Base-by-base conservation (phyloP, 2,329 filamentous ascomycete genomes). In the Aschersonia sp. region DNA sequence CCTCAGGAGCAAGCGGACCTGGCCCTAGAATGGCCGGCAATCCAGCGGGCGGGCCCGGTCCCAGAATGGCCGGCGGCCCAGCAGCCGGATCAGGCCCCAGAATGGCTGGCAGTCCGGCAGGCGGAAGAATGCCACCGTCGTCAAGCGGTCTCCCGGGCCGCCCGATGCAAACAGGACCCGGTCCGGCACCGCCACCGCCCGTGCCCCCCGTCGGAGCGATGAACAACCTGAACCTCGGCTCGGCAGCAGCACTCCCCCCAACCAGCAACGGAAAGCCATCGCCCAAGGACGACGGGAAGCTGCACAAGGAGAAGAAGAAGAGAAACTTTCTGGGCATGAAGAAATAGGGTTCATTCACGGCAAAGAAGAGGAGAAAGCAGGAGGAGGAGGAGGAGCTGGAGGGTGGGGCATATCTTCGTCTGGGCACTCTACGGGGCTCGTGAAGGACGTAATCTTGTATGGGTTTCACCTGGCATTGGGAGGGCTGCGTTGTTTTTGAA, bases 281-380 rank as follows among this genome's bases (percentile, higher is more conserved):
- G 48, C 53, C 54, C 11, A 55, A 56, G 14, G 60, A 61, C 4
- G 57, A 64, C 54, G 59, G 66, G 4, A 75, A 72, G 54, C 59
- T 63, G 5, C 67, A 69, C 45, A 79, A 80, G 62, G 72, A 77
- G 57, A 81, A 81, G 66, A 81, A 80, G 69, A 75, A 70, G 58
- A 67, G 75, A 47, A 73, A 75, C 50, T 74, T 78, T 52, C 64
- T 79, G 49, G 71, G 74, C 31, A 69, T 77, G 56, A 80, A 79
- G 64, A 83, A 83, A 61, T 68, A 66, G 62, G 56, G 56, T 48
- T 63, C 60, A 58, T 51, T 53, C 35, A 9, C 35, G 12, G 35
- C 35, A 12, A 37, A 37, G 35, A 37, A 37, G 35, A 12, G 12
- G 35, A 37, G 35, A 37, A 8, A 37, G 8, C 8, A 12, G 12